Evolutionary conservation across 208 protist genomes (phyloP).

Genomic region (Leishmania turanica): DNA sequence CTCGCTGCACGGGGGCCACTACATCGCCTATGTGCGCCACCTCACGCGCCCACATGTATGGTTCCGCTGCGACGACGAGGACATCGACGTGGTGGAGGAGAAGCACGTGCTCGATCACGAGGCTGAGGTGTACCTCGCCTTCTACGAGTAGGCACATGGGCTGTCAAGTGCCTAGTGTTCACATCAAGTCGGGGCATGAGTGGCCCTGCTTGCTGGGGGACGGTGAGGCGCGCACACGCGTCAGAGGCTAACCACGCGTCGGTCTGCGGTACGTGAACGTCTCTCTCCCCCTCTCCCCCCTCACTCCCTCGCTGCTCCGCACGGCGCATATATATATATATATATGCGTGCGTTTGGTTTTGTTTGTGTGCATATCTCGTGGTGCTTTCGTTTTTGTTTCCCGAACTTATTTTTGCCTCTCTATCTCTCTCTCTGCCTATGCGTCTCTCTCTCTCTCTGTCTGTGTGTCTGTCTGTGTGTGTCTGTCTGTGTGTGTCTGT

Average conservation of each 20-base stretch:
- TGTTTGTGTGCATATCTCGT: neutral
- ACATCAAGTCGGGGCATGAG: neutral
- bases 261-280: neutral
- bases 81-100: constrained; percentile 74
- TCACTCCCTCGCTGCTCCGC: neutral
- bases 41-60: constrained; percentile 52
- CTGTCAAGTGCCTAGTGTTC: neutral
- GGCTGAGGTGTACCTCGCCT: constrained; percentile 78
- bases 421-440: no score
- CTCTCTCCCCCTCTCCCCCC: neutral
- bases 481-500: no score
- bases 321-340: neutral
- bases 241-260: neutral
- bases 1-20: constrained; percentile 85
- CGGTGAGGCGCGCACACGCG: neutral
- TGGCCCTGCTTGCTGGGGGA: neutral
- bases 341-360: neutral
- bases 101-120: constrained; percentile 48
- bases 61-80: constrained; percentile 90
- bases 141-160: constrained; percentile 72
- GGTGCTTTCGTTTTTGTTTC: constrained; percentile 11
- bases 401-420: neutral
- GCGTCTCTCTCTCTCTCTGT: no score
- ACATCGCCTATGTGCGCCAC: constrained; percentile 85
- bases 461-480: no score